Evolutionary conservation across 805 yeast species (phyloP), one percentile per base, ranked within the genome.

Genomic region (Blastobotrys attinorum): DNA sequence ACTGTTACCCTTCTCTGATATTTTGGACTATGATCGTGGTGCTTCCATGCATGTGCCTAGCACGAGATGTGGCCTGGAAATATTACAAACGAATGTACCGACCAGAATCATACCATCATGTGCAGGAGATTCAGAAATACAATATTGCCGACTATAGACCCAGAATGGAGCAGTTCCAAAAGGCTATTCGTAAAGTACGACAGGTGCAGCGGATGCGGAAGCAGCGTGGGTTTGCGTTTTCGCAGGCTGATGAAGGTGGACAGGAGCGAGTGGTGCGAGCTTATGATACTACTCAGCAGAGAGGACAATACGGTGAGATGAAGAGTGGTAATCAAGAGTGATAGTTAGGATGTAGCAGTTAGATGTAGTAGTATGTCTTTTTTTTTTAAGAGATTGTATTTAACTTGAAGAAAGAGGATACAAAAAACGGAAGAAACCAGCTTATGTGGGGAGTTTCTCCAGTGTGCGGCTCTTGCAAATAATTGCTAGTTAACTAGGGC

Each of bases 141-240:
- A 89, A 90, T 57, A 84, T 88, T 48, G 90, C 84, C 48, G 96
- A 90, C 60, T 84, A 84, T 62, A 75, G 95, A 51, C 98, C 99
- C n/a, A 78, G 96, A 54, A 79, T 89, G 75, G 95, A 88, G 54
- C 95, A 89, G 51, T 92, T 92, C 72, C 98, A 92, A 64, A 88
- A 83, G 62, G 97, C 97, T 4, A 92, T 92, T 45, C 75, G 97
- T 59, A 92, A 88, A 60, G 97, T 92, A 20, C 81, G 99, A 64
- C 99, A 94, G 64, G 97, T 92, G 31, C 96, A 90, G 63, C 76
- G 99, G 63, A 90, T 92, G 85, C 84, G 94, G 61, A 92, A 92
- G 59, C 98, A 92, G 66, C 80, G 97, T 65, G 99, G 99, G 4
- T 92, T 86, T 71, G 99, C 99, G 1, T 92, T 92, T 57, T 88